These are phyloP conservation scores for Blastobotrys ciferrii DNA, from an alignment of 1,139 yeast species.

Conservation along the genomic window DNA sequence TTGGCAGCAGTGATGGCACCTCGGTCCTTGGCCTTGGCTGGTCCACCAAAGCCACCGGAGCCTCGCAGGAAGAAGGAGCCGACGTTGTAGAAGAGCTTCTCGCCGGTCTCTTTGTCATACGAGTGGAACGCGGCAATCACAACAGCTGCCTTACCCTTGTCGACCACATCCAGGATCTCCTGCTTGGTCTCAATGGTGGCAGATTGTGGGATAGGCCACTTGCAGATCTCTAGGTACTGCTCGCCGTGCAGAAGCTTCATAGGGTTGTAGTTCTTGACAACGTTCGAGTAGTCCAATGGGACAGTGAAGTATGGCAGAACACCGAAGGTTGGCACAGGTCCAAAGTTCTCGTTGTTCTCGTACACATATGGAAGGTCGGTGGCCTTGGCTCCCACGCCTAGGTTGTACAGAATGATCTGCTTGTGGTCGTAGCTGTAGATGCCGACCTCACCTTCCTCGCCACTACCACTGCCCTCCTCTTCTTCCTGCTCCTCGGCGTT, in stretches of 20 bases:
- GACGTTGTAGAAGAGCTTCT: constrained; percentile 73
- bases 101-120: constrained; percentile 66
- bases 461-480: constrained; percentile 38
- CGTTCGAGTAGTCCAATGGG: constrained; percentile 51
- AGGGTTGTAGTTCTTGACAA: constrained; percentile 83
- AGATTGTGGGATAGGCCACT: constrained; percentile 74
- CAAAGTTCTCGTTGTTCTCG: constrained; percentile 76
- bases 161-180: constrained; percentile 69
- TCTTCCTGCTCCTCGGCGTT: constrained; percentile 48
- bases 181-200: constrained; percentile 59
- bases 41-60: constrained; percentile 54
- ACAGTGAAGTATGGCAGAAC: constrained; percentile 71
- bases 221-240: constrained; percentile 78
- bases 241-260: constrained; percentile 88
- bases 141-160: constrained; percentile 87
- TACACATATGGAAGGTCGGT: constrained; percentile 75
- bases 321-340: constrained; percentile 89
- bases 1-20: constrained; percentile 63
- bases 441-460: constrained; percentile 40
- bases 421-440: constrained; percentile 58
- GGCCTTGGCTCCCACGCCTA: constrained; percentile 84
- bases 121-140: constrained; percentile 76
- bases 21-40: constrained; percentile 54
- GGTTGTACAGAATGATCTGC: constrained; percentile 80
- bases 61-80: constrained; percentile 86